These are phyloP conservation scores for Phytophthora aleatoria DNA, from an alignment of 352 stramenopile species.

Conservation along the genomic window DNA sequence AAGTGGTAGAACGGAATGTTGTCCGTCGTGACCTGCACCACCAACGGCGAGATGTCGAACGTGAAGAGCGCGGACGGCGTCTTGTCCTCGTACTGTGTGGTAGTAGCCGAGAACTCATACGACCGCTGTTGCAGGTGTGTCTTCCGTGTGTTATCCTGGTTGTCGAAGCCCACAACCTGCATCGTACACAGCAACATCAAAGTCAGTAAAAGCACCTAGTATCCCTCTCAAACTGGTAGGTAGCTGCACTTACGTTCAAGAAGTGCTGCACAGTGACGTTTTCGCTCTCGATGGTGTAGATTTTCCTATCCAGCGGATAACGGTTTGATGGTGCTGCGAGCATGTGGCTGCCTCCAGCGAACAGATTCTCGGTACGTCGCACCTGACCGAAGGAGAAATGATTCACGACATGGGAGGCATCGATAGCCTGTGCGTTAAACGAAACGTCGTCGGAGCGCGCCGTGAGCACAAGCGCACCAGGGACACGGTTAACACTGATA, in stretches of 20 bases:
- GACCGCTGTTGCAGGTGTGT: constrained; percentile 63
- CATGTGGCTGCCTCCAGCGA: constrained; percentile 44
- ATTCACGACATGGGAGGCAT: constrained; percentile 74
- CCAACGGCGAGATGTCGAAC: constrained; percentile 83
- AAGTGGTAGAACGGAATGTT: constrained; percentile 86
- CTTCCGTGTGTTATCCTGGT: constrained; percentile 53
- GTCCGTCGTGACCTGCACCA: constrained; percentile 72
- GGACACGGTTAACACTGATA: constrained; percentile 81
- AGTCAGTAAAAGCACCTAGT: constrained; percentile 4
- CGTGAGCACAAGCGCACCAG: constrained; percentile 71
- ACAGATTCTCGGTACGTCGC: constrained; percentile 59
- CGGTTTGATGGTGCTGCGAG: constrained; percentile 58
- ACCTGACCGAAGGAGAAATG: constrained; percentile 90
- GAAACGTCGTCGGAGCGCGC: constrained; percentile 72
- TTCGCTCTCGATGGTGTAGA: constrained; percentile 57
- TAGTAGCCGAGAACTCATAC: constrained; percentile 83
- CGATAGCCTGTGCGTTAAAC: constrained; percentile 62
- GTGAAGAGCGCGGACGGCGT: constrained; percentile 73
- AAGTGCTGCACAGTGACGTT: constrained; percentile 87
- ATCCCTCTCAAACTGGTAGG: constrained; percentile 5
- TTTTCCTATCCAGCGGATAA: constrained; percentile 64
- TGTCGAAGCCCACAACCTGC: constrained; percentile 80
- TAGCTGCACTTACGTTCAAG: constrained; percentile 75
- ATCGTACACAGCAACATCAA: background rate
- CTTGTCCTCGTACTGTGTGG: constrained; percentile 73